These are phyloP conservation scores for Nannizzia gypsea DNA, from an alignment of 2,329 filamentous ascomycete genomes.

Conservation along the genomic window DNA sequence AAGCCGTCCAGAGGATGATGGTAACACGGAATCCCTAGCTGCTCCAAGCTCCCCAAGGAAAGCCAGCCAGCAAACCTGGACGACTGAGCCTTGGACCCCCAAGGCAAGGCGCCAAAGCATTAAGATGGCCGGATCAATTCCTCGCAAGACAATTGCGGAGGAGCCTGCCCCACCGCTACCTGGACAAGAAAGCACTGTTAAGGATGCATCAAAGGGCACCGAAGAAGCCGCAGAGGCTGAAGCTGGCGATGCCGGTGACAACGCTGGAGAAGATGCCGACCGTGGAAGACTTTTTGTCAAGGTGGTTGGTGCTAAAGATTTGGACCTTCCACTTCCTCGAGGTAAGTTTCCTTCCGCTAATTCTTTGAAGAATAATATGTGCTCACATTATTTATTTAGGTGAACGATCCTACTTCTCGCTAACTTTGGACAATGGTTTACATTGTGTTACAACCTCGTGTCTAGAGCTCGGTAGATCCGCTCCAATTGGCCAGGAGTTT, in stretches of 20 bases:
- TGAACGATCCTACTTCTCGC: conserved; percentile 84
- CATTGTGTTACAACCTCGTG: conserved; percentile 96
- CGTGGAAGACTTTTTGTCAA: conserved; percentile 91
- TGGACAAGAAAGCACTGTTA: conserved; percentile 71
- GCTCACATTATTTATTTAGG: conserved; percentile 38
- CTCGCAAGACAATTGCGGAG: conserved; percentile 48
- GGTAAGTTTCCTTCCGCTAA: conserved; percentile 45
- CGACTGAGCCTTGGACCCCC: conserved; percentile 92
- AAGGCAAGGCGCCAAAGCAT: conserved; percentile 58
- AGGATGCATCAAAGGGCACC: conserved; percentile 53
- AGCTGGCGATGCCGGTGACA: conserved; percentile 13
- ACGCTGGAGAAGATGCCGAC: conserved; percentile 68
- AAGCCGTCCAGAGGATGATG: conserved; percentile 51
- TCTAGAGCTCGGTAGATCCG: conserved; percentile 82
- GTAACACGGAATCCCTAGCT: background rate
- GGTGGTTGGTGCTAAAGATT: conserved; percentile 93
- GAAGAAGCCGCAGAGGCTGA: conserved; percentile 50
- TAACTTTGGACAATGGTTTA: conserved; percentile 94
- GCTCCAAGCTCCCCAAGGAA: conserved; percentile 57
- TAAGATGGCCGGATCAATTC: conserved; percentile 41
- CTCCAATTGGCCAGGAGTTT: conserved; percentile 94
- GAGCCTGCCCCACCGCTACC: conserved; percentile 72
- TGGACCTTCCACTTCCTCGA: conserved; percentile 80
- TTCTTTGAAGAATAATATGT: conserved; percentile 11
- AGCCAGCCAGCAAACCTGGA: conserved; percentile 79